Evolutionary conservation across 495 filamentous ascomycete species (phyloP).

Genomic region (Aspergillus steynii): DNA sequence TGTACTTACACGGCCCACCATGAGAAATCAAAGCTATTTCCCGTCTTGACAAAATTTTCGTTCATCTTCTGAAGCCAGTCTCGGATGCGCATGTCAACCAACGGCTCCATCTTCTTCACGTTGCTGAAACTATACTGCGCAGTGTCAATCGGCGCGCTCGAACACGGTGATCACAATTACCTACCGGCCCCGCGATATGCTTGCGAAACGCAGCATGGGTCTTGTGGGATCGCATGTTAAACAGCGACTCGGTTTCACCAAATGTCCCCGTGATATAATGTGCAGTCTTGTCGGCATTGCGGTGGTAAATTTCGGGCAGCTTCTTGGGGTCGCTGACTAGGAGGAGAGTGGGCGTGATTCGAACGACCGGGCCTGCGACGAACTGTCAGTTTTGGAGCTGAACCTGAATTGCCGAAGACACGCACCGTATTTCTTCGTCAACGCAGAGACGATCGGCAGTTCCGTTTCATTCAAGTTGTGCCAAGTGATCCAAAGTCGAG

Average conservation of each 20-base stretch:
- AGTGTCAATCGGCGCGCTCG: slow-evolving; percentile 14
- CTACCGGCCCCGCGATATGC: slow-evolving; percentile 42
- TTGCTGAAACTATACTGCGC: slow-evolving; percentile 53
- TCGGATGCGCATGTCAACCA: slow-evolving; percentile 45
- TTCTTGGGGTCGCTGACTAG: slow-evolving; percentile 45
- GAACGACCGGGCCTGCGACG: slow-evolving; percentile 44
- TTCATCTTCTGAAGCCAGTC: slow-evolving; percentile 47
- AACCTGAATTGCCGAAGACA: neutral
- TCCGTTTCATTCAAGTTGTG: slow-evolving; percentile 48
- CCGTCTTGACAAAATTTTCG: slow-evolving; percentile 41
- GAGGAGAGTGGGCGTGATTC: slow-evolving; percentile 47
- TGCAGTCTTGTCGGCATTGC: slow-evolving; percentile 54
- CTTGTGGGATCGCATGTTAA: slow-evolving; percentile 52
- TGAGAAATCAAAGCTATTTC: slow-evolving; percentile 50
- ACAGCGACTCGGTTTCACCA: slow-evolving; percentile 47
- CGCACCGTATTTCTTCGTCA: slow-evolving; percentile 53
- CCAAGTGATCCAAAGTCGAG: slow-evolving; percentile 51
- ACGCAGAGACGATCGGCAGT: slow-evolving; percentile 34
- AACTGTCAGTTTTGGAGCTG: neutral
- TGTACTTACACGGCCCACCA: slow-evolving; percentile 49
- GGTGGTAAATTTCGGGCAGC: slow-evolving; percentile 55
- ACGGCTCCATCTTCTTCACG: slow-evolving; percentile 53
- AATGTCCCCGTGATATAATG: slow-evolving; percentile 54
- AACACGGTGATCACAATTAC: slow-evolving; percentile 1
- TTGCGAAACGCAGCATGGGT: slow-evolving; percentile 47